Evolutionary conservation across 805 yeast species (phyloP).

Genomic region (Sugiyamaella americana): DNA sequence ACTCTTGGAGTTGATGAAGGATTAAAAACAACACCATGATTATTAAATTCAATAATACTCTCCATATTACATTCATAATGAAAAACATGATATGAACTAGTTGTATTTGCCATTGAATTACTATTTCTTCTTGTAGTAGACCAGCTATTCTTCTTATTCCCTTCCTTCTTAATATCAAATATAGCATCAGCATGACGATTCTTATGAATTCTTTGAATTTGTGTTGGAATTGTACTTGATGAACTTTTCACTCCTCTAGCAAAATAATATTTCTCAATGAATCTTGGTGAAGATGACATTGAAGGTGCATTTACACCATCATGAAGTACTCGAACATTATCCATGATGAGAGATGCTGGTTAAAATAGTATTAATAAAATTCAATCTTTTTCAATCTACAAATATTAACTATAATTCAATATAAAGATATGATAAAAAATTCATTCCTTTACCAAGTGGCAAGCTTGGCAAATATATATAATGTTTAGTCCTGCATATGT

Average conservation of each 20-base stretch:
- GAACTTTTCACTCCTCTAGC: slow-evolving; percentile 9
- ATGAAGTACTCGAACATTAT: neutral
- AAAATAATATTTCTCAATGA: slow-evolving; percentile 7
- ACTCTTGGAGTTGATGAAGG: neutral
- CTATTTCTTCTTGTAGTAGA: neutral
- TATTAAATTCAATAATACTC: neutral
- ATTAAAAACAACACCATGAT: neutral
- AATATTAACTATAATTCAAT: too few relatives aligned
- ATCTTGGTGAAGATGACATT: neutral
- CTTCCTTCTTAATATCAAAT: slow-evolving; percentile 12
- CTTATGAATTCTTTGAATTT: slow-evolving; percentile 15
- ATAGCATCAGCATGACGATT: slow-evolving; percentile 16
- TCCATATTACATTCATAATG: neutral
- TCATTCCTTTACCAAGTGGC: too few relatives aligned
- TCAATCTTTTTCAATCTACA: too few relatives aligned
- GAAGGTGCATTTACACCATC: neutral
- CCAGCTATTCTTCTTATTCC: neutral
- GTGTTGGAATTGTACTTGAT: slow-evolving; percentile 5
- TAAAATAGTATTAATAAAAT: too few relatives aligned
- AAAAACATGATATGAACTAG: neutral
- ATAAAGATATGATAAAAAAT: too few relatives aligned
- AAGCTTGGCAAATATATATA: too few relatives aligned
- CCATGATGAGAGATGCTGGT: too few relatives aligned
- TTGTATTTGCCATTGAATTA: neutral
- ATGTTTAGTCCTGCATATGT: too few relatives aligned